A percentile compares a stretch with the other conserved stretches of the same genome.
These are phyloP conservation scores for Biscogniauxia marginata DNA, from an alignment of 2,329 filamentous ascomycete species.

Conservation along the genomic window DNA sequence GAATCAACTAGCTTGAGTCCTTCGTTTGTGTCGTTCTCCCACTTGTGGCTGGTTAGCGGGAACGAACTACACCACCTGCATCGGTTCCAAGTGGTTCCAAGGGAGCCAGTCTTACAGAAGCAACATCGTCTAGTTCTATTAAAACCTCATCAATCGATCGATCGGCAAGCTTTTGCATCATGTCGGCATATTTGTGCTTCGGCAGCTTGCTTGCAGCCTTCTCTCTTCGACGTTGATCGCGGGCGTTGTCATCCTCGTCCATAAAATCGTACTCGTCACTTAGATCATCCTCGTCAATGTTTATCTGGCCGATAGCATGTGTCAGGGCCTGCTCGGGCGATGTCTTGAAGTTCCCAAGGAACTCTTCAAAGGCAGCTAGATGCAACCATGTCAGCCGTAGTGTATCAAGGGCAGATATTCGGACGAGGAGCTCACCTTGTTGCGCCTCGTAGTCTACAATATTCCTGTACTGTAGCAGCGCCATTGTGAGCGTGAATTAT, in stretches of 20 bases:
- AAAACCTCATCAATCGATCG: constrained; percentile 73
- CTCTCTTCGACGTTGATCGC: constrained; percentile 48
- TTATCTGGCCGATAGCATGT: constrained; percentile 79
- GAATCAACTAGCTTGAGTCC: constrained; percentile 75
- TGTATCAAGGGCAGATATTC: constrained; percentile 10
- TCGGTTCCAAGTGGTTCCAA: too few relatives aligned
- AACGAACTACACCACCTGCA: not conserved
- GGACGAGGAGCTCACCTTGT: constrained; percentile 71
- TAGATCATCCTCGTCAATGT: constrained; percentile 81
- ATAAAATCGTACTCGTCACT: constrained; percentile 93
- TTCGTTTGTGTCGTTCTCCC: constrained; percentile 69
- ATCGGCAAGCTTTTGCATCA: constrained; percentile 85
- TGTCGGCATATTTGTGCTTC: constrained; percentile 83
- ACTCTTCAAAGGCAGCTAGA: constrained; percentile 79
- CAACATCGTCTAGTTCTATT: constrained; percentile 87
- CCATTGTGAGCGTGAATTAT: constrained; percentile 60
- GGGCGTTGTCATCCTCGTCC: constrained; percentile 71
- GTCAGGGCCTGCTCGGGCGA: constrained; percentile 68
- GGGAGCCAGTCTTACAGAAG: constrained; percentile 63
- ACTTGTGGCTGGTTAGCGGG: constrained; percentile 50
- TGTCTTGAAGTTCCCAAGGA: constrained; percentile 85
- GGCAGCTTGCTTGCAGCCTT: constrained; percentile 52
- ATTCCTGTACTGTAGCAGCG: constrained; percentile 75
- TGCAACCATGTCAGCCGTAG: constrained; percentile 29
- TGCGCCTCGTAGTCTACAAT: constrained; percentile 88